Evolutionary conservation across 169 alveolate genomes (phyloP), one percentile per base, ranked within the genome.

Genomic region (Plasmodium berghei): DNA sequence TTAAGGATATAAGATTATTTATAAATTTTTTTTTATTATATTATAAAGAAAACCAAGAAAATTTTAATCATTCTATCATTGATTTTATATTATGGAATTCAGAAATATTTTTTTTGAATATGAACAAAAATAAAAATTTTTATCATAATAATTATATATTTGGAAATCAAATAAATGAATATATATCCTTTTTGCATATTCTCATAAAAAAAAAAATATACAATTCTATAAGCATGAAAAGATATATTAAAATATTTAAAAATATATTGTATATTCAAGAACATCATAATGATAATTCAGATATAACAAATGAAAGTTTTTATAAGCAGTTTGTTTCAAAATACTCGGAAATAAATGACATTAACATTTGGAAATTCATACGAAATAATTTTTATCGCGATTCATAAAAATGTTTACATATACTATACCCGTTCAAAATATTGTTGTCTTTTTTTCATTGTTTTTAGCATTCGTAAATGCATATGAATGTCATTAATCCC

Each of bases 71-170:
- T 20, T 45, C 18, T 8, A 77, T 77, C 52, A 16, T 77, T 58
- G 80, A 77, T 45, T 77, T 64, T 54, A 28, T 77, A 16, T 58
- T 77, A 20, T 52, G 48, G 58, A 77, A 77, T 77, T 55, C 70
- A 1, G 80, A 77, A 64, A 46, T 52, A 9, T 77, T 77, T 48
- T 77, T 77, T 56, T 63, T 24, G 9, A 9, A 77, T 8, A 64
- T 77, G 72, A 20, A 46, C 20, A 22, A 10, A 59, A 40, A 52
- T 64, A 55, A 20, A 55, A 10, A 54, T 24, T 77, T 63, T 28
- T 77, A 77, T 58, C 80, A 77, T 20, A 77, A 59, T 28, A 42
- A 12, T 69, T 77, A 77, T 70, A 20, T 77, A 46, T 77, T 34
- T 64, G 89, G 89, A 22, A 12, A 16, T 2, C 58, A 77, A 34